Evolutionary conservation across 139 green algal species (phyloP).

Genomic region (Haematococcus lacustris): DNA sequence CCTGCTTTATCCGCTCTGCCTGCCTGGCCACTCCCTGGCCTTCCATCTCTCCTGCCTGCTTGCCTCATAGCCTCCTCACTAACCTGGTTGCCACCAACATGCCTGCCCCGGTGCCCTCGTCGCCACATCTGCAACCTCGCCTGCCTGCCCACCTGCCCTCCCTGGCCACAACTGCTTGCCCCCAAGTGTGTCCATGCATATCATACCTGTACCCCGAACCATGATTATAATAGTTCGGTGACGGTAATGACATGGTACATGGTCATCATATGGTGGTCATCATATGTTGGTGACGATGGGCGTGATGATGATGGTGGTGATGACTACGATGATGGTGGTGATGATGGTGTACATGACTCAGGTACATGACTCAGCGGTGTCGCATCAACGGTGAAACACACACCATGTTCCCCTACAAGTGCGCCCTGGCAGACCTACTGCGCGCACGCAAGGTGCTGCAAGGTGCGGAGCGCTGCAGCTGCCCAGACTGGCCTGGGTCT

Average conservation of each 20-base stretch:
- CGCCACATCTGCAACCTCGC: too few species aligned
- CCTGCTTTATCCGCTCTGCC: not conserved
- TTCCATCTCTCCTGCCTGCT: too few species aligned
- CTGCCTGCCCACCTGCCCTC: too few species aligned
- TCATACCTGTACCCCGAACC: too few species aligned
- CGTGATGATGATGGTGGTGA: not conserved
- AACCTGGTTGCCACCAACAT: too few species aligned
- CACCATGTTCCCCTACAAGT: constrained; percentile 20
- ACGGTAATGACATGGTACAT: not conserved
- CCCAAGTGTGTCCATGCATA: too few species aligned
- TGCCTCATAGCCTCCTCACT: too few species aligned
- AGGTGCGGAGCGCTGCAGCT: too few species aligned
- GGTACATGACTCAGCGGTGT: constrained; percentile 25
- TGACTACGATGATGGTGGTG: not conserved
- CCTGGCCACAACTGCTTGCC: too few species aligned
- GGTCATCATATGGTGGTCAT: not conserved
- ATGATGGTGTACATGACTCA: not conserved
- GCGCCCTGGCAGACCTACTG: constrained; percentile 17
- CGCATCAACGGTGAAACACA: constrained; percentile 20
- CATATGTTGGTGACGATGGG: not conserved
- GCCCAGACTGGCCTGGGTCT: too few species aligned
- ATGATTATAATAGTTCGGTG: too few species aligned
- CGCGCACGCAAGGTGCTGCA: not conserved
- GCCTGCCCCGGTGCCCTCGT: too few species aligned
- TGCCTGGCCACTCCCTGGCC: not conserved